Evolutionary conservation across 192 early-diverging fungal genomes (phyloP), one percentile per base, ranked within the genome.

Genomic region (Phlyctochytrium planicorne): DNA sequence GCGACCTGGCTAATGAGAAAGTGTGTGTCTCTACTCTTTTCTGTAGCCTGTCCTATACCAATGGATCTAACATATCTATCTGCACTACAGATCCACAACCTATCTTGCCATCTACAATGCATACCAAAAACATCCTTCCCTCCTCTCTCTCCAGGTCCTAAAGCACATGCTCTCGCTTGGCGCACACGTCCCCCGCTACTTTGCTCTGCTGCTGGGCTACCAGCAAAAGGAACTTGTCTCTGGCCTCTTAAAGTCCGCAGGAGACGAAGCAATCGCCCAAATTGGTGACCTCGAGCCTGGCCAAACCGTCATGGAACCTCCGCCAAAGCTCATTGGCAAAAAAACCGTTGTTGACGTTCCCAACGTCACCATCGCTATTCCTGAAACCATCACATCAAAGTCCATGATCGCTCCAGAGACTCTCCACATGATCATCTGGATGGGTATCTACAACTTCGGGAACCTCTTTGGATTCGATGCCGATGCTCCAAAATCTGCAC

Each of bases 381-480:
- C 10, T 10, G 12, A 10, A 12, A 29, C 6, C 6, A 10, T 57
- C 27, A 10, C 10, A 29, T 4, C 20, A 12, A 14, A 29, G 10
- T 14, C 55, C 14, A 12, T 12, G 55, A 4, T 57, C 20, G 14
- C 12, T 25, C 10, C 27, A 10, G 55, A 57, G 20, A 57, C 55
- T 25, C 10, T 57, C 55, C 55, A 57, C 55, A 24, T 25, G 10
- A 57, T 57, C 34, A 40, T 71, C 3, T 71, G 69, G 69, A 65
- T 63, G 2, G 69, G 69, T 3, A 71, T 53, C 30, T 55, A 35
- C 3, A 55, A 52, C 30, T 71, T 59, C 37, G 69, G 69, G n/a
- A 63, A 71, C 33, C 63, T 71, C 53, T 71, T 71, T 40, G 69
- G 69, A 17, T 71, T 71, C 34, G 69, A 71, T 30, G 62, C 69